These are phyloP conservation scores for Neurospora sp. DNA, from an alignment of 495 filamentous ascomycete species.

Conservation along the genomic window DNA sequence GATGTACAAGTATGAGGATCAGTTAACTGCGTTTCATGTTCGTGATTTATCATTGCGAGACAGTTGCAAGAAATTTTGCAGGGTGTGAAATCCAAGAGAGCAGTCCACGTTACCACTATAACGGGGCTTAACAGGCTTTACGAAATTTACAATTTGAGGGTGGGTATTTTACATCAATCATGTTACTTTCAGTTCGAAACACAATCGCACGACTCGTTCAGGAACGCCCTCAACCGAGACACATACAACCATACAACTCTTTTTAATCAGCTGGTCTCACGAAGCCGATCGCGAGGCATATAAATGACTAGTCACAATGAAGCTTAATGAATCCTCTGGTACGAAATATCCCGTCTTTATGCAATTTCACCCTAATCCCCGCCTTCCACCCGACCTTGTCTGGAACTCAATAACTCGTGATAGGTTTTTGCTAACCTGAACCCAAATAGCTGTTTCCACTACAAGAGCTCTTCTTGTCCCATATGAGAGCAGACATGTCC, in stretches of 20 bases:
- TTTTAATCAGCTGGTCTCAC: not conserved
- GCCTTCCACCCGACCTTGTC: not conserved
- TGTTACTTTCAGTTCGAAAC: not conserved
- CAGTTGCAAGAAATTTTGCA: not conserved
- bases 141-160: not conserved
- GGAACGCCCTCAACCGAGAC: not conserved
- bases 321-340: constrained; percentile 37
- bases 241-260: not conserved
- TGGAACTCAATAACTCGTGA: not conserved
- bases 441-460: constrained; percentile 52
- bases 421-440: not conserved
- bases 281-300: not conserved
- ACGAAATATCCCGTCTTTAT: not conserved
- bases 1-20: not conserved
- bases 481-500: constrained; percentile 73
- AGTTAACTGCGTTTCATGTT: not conserved
- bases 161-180: not conserved
- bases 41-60: not conserved
- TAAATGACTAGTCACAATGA: constrained; percentile 10
- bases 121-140: not conserved
- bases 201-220: not conserved
- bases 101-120: not conserved
- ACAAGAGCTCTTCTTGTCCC: constrained; percentile 63
- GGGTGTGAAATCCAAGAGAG: not conserved
- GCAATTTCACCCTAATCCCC: not conserved